A percentile compares a stretch with the other conserved stretches of the same genome.
phyloP scores from a whole-genome alignment of 495 filamentous ascomycete species.

The Neurospora tetraspora region DNA sequence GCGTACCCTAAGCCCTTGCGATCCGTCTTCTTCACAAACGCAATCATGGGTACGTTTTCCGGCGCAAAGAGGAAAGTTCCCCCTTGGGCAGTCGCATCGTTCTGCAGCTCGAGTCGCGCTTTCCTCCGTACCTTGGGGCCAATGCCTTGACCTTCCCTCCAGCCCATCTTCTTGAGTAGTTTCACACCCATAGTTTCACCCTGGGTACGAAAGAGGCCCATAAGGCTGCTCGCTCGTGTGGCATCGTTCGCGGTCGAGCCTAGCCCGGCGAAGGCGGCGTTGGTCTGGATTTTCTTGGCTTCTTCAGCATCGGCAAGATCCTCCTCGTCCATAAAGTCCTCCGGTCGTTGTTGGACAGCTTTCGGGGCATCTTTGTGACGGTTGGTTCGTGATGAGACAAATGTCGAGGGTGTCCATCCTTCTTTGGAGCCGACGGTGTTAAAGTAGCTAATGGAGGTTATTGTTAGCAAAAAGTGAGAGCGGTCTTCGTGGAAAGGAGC shows the following conservation, averaged over 20 bases:
- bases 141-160: constrained; percentile 87
- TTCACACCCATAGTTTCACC: constrained; percentile 88
- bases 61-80: constrained; percentile 80
- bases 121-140: constrained; percentile 77
- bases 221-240: constrained; percentile 43
- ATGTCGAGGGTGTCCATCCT: constrained; percentile 88
- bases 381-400: constrained; percentile 80
- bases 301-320: constrained; percentile 84
- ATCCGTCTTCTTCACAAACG: constrained; percentile 66
- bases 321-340: constrained; percentile 99
- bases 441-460: constrained; percentile 58
- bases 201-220: constrained; percentile 62
- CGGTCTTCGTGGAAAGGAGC: background rate
- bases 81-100: constrained; percentile 27
- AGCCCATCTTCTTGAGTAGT: constrained; percentile 87
- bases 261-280: constrained; percentile 62
- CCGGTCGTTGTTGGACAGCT: constrained; percentile 49
- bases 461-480: background rate
- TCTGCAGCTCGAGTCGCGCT: constrained; percentile 54
- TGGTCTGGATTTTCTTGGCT: constrained; percentile 58
- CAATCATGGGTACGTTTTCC: constrained; percentile 66
- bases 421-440: constrained; percentile 98
- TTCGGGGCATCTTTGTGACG: constrained; percentile 57
- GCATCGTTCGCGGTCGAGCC: constrained; percentile 56
- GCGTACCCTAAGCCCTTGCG: constrained; percentile 74